A percentile compares a stretch with the other conserved stretches of the same genome.
Conservation (phyloP, 768 basidiomycete species). For the Leccinellum rugosiceps region DNA sequence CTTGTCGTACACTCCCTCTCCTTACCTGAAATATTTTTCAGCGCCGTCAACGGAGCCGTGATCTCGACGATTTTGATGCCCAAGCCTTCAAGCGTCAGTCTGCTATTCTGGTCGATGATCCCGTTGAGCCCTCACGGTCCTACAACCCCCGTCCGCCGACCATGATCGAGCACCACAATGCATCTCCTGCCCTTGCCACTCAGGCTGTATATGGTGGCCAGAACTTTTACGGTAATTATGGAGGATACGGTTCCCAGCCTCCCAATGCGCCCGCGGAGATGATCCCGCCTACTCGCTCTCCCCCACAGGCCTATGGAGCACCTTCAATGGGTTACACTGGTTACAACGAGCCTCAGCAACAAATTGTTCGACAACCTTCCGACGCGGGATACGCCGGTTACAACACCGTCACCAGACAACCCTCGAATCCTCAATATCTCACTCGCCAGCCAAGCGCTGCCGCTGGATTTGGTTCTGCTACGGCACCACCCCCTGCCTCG, state of each 20-base stretch:
- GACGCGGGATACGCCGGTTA: slow-evolving; percentile 22
- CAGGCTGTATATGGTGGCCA: slow-evolving; percentile 19
- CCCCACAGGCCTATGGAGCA: slow-evolving; percentile 24
- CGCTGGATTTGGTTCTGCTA: slow-evolving; percentile 10
- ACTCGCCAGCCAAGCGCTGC: slow-evolving; percentile 16
- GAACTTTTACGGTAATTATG: slow-evolving; percentile 25
- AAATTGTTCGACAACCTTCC: slow-evolving; percentile 19
- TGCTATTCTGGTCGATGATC: slow-evolving; percentile 55
- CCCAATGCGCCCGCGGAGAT: slow-evolving; percentile 16
- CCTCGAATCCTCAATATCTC: slow-evolving; percentile 24
- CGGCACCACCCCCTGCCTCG: slow-evolving; percentile 4
- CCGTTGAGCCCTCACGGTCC: slow-evolving; percentile 36
- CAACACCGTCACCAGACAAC: slow-evolving; percentile 21
- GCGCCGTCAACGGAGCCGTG: slow-evolving; percentile 41
- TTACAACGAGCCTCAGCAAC: slow-evolving; percentile 29
- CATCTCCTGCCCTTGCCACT: slow-evolving; percentile 26
- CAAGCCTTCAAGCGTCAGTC: slow-evolving; percentile 62
- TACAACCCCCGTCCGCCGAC: slow-evolving; percentile 59
- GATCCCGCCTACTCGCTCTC: slow-evolving; percentile 8
- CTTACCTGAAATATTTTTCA: slow-evolving; percentile 19
- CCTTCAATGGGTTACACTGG: slow-evolving; percentile 17
- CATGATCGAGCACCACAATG: slow-evolving; percentile 54
- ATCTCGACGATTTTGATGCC: slow-evolving; percentile 48
- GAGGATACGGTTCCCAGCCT: slow-evolving; percentile 24
- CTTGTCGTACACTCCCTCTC: neutral